These are phyloP conservation scores for Phaeotremella skinneri DNA, from an alignment of 768 basidiomycete species.

Conservation along the genomic window DNA sequence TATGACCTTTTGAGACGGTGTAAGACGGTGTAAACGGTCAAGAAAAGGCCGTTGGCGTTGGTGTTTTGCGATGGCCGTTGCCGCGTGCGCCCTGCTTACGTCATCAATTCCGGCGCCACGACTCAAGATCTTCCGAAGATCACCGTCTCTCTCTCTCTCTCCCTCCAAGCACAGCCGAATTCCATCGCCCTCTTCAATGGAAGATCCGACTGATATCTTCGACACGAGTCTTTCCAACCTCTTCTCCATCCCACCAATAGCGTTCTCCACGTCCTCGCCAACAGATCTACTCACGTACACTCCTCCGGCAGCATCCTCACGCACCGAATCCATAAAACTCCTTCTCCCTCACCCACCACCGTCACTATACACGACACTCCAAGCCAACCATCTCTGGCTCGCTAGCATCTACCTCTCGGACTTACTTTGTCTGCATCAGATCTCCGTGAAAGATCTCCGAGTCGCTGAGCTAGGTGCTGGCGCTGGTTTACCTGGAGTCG, in stretches of 20 bases:
- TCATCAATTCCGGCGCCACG: neutral
- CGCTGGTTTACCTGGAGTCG: constrained; percentile 44
- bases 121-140: neutral
- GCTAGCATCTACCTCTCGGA: constrained; percentile 44
- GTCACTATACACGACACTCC: constrained; percentile 39
- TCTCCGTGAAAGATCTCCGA: constrained; percentile 12
- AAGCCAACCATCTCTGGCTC: constrained; percentile 48
- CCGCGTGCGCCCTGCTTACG: neutral
- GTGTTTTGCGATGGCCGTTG: neutral
- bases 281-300: constrained; percentile 19
- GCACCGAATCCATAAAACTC: constrained; percentile 19
- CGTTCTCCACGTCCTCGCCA: constrained; percentile 26
- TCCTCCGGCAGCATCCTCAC: neutral
- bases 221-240: constrained; percentile 34
- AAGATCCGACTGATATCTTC: constrained; percentile 40
- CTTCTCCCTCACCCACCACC: constrained; percentile 41
- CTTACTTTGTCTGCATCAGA: constrained; percentile 15
- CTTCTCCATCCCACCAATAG: constrained; percentile 42
- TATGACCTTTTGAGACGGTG: neutral
- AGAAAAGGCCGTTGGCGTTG: neutral
- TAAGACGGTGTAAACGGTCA: neutral
- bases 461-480: constrained; percentile 48
- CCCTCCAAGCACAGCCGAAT: neutral
- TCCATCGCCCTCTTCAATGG: constrained; percentile 1
- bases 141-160: neutral